These are phyloP conservation scores for Apophysomyces sp. DNA, from an alignment of 371 early-diverging fungal genomes.

Conservation along the genomic window DNA sequence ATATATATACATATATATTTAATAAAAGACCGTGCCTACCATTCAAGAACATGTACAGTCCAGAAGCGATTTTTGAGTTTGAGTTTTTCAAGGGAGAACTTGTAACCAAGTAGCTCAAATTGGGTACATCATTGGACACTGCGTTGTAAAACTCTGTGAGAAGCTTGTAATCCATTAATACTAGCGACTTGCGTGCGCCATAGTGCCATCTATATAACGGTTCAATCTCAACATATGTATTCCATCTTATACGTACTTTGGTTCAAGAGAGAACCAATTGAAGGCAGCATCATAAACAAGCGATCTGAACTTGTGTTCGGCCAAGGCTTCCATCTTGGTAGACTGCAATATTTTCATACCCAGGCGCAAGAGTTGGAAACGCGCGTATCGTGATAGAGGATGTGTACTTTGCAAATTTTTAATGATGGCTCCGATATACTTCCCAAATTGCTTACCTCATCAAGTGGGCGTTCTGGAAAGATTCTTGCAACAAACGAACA, in stretches of 20 bases:
- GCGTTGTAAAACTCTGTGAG: constrained; percentile 67
- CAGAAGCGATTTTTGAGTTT: constrained; percentile 36
- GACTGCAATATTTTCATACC: constrained; percentile 77
- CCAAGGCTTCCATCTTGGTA: constrained; percentile 65
- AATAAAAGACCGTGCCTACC: constrained; percentile 11
- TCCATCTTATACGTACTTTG: constrained; percentile 49
- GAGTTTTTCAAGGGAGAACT: constrained; percentile 43
- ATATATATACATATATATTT: too few relatives aligned
- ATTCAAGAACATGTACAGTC: constrained; percentile 44
- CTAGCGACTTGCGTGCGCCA: constrained; percentile 67
- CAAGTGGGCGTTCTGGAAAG: constrained; percentile 61
- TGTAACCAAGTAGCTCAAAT: constrained; percentile 49
- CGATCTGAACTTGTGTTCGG: constrained; percentile 62
- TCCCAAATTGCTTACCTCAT: constrained; percentile 42
- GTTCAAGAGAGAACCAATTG: constrained; percentile 72
- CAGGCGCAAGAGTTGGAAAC: constrained; percentile 76
- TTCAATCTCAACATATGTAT: background rate
- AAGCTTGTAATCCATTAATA: constrained; percentile 65
- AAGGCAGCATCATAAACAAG: constrained; percentile 68
- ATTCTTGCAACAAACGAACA: constrained; percentile 72
- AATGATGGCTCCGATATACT: background rate
- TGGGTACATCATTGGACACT: constrained; percentile 67
- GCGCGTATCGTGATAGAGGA: constrained; percentile 73
- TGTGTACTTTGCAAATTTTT: constrained; percentile 52
- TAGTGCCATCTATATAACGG: constrained; percentile 53